Conservation (phyloP, 2,329 filamentous ascomycete species). For the Xylariaceae sp. region DNA sequence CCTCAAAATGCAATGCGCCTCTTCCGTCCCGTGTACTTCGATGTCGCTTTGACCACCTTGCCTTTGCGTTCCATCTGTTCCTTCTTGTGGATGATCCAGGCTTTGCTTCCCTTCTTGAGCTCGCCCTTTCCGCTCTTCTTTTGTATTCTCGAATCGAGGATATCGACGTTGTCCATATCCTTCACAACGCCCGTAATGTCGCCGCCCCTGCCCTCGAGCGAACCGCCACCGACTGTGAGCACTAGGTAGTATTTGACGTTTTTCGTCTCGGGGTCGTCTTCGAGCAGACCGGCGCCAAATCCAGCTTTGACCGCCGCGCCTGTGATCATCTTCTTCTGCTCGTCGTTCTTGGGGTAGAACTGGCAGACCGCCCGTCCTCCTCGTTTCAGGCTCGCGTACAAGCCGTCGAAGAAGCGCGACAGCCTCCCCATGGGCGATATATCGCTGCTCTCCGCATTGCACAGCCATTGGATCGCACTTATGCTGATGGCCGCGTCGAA, state of each 20-base stretch:
- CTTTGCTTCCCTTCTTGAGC: conserved; percentile 75
- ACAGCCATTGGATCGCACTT: conserved; percentile 96
- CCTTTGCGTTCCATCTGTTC: conserved; percentile 92
- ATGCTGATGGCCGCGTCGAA: conserved; percentile 97
- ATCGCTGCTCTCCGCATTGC: conserved; percentile 86
- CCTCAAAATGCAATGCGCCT: conserved; percentile 67
- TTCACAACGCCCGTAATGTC: conserved; percentile 89
- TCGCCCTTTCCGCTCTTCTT: conserved; percentile 44
- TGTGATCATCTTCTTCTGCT: conserved; percentile 87
- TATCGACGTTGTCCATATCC: conserved; percentile 82
- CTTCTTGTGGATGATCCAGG: conserved; percentile 81
- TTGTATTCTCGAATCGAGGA: conserved; percentile 62
- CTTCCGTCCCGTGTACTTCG: conserved; percentile 91
- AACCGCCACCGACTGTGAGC: conserved; percentile 71
- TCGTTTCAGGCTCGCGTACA: conserved; percentile 77
- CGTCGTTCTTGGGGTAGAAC: conserved; percentile 95
- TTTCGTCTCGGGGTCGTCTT: conserved; percentile 95
- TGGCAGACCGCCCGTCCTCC: conserved; percentile 91
- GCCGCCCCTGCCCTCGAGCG: conserved; percentile 47
- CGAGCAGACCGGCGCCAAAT: conserved; percentile 88
- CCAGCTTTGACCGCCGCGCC: conserved; percentile 86
- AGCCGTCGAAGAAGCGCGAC: conserved; percentile 81
- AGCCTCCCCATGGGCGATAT: conserved; percentile 75
- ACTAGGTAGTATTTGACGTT: conserved; percentile 96
- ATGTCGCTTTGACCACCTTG: conserved; percentile 85